Conservation (phyloP, 2,329 filamentous ascomycete genomes). For the Penicillium oxalicum region DNA sequence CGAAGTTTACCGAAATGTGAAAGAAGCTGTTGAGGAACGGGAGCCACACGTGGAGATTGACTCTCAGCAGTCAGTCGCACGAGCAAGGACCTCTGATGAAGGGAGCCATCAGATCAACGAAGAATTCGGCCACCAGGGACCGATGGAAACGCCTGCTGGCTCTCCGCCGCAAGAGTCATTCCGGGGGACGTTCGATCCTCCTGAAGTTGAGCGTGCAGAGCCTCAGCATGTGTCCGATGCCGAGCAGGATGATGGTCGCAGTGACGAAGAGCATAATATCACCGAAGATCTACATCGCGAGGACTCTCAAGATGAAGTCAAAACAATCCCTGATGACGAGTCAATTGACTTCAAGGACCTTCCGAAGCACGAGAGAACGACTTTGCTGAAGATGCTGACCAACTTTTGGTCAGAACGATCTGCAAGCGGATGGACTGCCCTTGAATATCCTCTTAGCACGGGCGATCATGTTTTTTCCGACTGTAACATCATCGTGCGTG, state of each 20-base stretch:
- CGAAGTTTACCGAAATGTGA: constrained; percentile 89
- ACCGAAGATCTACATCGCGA: constrained; percentile 62
- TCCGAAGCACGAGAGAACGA: constrained; percentile 87
- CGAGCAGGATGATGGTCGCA: constrained; percentile 62
- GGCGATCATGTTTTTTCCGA: constrained; percentile 96
- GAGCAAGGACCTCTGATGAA: constrained; percentile 26
- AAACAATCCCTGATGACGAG: constrained; percentile 49
- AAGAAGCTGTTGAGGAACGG: constrained; percentile 82
- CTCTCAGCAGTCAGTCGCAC: constrained; percentile 29
- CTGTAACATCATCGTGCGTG: constrained; percentile 91
- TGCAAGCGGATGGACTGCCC: constrained; percentile 82
- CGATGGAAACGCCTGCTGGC: constrained; percentile 25
- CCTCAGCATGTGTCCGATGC: constrained; percentile 56
- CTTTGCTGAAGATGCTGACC: constrained; percentile 88
- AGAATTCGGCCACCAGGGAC: constrained; percentile 14
- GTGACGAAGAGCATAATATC: constrained; percentile 66
- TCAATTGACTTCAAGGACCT: constrained; percentile 63
- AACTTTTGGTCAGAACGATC: constrained; percentile 99
- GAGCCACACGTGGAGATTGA: constrained; percentile 60
- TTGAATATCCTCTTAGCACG: constrained; percentile 84
- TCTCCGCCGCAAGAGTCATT: constrained; percentile 27
- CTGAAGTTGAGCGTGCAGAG: constrained; percentile 39
- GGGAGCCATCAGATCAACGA: constrained; percentile 29
- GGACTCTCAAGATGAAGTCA: constrained; percentile 48
- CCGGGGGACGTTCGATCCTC: constrained; percentile 39